Evolutionary conservation across 129 eudicot genomes (phyloP), one percentile per base, ranked within the genome.

Genomic region (Dittrichia graveolens): DNA sequence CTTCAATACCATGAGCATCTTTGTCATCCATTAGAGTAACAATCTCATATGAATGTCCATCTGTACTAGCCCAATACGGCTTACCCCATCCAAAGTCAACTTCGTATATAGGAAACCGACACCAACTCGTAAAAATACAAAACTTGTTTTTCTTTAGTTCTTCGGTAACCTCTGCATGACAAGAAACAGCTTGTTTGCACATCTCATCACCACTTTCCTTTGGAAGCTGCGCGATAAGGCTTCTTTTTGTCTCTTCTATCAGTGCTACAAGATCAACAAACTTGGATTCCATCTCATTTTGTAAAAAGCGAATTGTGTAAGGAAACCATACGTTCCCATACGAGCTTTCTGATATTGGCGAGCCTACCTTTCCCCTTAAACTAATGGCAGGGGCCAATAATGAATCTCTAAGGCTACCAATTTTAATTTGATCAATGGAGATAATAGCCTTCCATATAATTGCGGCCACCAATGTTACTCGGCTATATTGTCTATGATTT

Each of bases 61-160:
- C 54, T 37, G 4, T 59, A 38, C 69, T 69, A 16, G 6, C 67
- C 81, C 81, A 80, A 34, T 10, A 44, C 0, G 81, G 81, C 69
- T 80, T 80, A 44, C 81, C 84, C 81, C 80, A 75, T 3, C 81
- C 81, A 38, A 80, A 80, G 45, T 80, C 77, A n/a, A 37, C 74
- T 19, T 80, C 78, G 9, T 80, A 69, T 18, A 75, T 7, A 2
- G 78, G 74, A 53, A 75, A 80, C 8, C 77, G 58, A 14, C 84
- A 74, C 75, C 79, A 80, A 57, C 78, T 80, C 41, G 76, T 41
- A 31, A 74, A 74, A 13, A 80, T 60, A 39, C 39, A 12, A 61
- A 78, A 78, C 58, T 61, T 70, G 49, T 78, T 61, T 5, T 69
- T 65, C 50, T 61, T 69, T 37, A 78, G 6, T 52, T 78, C 81